Conservation (phyloP, 495 filamentous ascomycete genomes). For the Echria macrotheca region DNA sequence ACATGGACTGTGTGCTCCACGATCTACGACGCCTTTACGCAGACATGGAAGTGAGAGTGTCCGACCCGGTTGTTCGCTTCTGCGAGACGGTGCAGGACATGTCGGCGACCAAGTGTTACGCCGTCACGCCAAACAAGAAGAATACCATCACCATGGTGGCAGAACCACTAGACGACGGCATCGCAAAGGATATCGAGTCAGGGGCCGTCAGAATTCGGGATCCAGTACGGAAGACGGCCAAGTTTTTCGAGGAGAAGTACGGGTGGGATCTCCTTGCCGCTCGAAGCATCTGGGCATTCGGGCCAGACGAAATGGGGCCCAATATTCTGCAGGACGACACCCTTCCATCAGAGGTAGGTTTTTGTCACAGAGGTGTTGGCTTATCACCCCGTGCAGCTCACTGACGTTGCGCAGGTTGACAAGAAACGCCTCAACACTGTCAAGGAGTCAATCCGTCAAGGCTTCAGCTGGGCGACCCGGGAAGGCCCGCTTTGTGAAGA, state of each 20-base stretch:
- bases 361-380: no score
- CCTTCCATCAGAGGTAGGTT: slow-evolving; percentile 68
- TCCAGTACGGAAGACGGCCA: slow-evolving; percentile 85
- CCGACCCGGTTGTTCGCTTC: slow-evolving; percentile 94
- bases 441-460: slow-evolving; percentile 86
- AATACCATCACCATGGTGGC: slow-evolving; percentile 99
- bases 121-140: slow-evolving; percentile 96
- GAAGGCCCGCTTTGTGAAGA: slow-evolving; percentile 98
- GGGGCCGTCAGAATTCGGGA: slow-evolving; percentile 88
- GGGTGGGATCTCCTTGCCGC: slow-evolving; percentile 94
- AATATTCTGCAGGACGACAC: slow-evolving; percentile 98
- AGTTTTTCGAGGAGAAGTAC: slow-evolving; percentile 96
- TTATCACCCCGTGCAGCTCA: no score
- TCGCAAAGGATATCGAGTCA: slow-evolving; percentile 91
- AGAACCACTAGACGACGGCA: slow-evolving; percentile 88
- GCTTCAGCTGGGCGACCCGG: slow-evolving; percentile 90
- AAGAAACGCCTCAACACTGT: slow-evolving; percentile 83
- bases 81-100: slow-evolving; percentile 98
- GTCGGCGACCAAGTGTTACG: slow-evolving; percentile 95
- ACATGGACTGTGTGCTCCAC: slow-evolving; percentile 98
- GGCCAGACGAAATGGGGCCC: slow-evolving; percentile 88
- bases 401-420: slow-evolving; percentile 56
- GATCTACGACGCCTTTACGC: slow-evolving; percentile 89
- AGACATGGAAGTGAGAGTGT: slow-evolving; percentile 99
- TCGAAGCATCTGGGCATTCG: slow-evolving; percentile 97